Conservation (phyloP, 805 yeast species). For the Cyberlindnera saturnus region DNA sequence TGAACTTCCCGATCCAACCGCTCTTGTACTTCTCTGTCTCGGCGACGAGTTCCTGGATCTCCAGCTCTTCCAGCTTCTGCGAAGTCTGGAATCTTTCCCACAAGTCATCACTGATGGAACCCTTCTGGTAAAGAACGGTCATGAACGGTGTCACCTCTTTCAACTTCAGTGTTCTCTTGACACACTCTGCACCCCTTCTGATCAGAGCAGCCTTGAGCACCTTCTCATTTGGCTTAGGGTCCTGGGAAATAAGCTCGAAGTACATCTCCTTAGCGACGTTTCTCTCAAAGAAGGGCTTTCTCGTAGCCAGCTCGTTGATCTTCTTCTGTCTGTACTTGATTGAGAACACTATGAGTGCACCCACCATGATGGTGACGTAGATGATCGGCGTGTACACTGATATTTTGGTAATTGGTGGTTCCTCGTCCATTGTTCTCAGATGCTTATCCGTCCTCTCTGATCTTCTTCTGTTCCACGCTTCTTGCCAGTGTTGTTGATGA, state of each 20-base stretch:
- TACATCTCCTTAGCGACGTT: conserved; percentile 64
- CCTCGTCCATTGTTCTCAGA: conserved; percentile 10
- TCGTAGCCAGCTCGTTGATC: conserved; percentile 42
- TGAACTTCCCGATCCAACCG: conserved; percentile 75
- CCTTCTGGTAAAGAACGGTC: conserved; percentile 71
- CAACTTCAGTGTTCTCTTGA: conserved; percentile 75
- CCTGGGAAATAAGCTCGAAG: conserved; percentile 45
- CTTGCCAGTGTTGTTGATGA: too few relatives aligned
- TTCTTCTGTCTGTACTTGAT: conserved; percentile 57
- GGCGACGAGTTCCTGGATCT: conserved; percentile 64
- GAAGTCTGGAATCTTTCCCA: conserved; percentile 77
- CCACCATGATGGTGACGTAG: conserved; percentile 62
- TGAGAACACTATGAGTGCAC: conserved; percentile 66
- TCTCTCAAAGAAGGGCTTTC: conserved; percentile 69
- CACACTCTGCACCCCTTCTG: conserved; percentile 78
- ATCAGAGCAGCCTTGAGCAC: conserved; percentile 64
- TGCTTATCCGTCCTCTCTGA: too few relatives aligned
- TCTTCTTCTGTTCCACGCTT: too few relatives aligned
- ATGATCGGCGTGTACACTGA: conserved; percentile 69
- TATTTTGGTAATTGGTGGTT: conserved; percentile 20
- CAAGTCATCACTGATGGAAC: conserved; percentile 86
- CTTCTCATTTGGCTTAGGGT: conserved; percentile 66
- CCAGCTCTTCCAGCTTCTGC: conserved; percentile 72
- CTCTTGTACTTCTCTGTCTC: conserved; percentile 71
- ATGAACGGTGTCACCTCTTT: conserved; percentile 72